Evolutionary conservation across 352 stramenopile genomes (phyloP), one percentile per base, ranked within the genome.

Genomic region (Globisporangium paddicum): DNA sequence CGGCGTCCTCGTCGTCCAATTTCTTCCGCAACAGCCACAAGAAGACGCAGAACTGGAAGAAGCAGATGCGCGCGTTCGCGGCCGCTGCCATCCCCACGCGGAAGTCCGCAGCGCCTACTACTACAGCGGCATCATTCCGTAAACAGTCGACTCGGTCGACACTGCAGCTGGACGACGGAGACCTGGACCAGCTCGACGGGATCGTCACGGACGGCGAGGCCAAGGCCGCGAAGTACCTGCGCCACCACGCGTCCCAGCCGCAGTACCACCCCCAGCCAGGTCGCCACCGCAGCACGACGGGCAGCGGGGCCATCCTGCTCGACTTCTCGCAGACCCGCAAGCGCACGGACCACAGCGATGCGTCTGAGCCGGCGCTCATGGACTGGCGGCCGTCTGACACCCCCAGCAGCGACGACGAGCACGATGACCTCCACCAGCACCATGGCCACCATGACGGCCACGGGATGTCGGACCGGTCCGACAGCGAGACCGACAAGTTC

Each of bases 101-200:
- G 11, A 65, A 60, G 26, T 65, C 59, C 3, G 25, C 35, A 14
- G n/a, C n/a, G n/a, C n/a, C n/a, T n/a, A n/a, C n/a, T n/a, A 25
- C 50, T 18, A 44, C 38, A 44, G 16, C 38, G 38, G 38, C 38
- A 4, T 21, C 38, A 1, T 14, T 60, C 13, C 42, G 59, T 19
- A 65, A 65, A 35, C 41, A 60, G 8, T 56, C 59, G 51, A 65
- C 50, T 8, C 59, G 59, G 10, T 60, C 59, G 32, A 65, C 59
- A 28, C 47, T 65, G 25, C 59, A 65, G 16, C 8, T 45, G 37
- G 55, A 61, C 47, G 55, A 49, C 50, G 68, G 75, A 21, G 68
- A 79, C 26, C 53, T 77, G 21, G 71, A 80, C 49, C 66, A 75
- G 32, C 64, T 77, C 11, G 69, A 80, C 25, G 38, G 25, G 25